Conservation (phyloP, 2,329 filamentous ascomycete genomes). For the Aspergillus hiratsukae region DNA sequence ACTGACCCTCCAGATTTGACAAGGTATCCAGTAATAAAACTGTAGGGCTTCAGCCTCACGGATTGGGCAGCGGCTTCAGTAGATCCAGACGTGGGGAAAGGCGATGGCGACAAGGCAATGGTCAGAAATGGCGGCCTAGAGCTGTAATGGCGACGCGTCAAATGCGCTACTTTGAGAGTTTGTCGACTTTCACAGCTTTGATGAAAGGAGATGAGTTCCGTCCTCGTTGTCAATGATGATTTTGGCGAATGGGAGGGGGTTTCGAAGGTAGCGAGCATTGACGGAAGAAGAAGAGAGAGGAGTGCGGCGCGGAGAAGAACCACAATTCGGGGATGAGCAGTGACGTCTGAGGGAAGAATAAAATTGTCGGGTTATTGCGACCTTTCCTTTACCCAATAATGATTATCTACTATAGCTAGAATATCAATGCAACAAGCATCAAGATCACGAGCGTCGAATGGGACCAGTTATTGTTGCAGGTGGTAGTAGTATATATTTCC, state of each 20-base stretch:
- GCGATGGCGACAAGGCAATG: conserved; percentile 2
- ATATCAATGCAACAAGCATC: neutral
- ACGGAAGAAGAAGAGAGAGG: neutral
- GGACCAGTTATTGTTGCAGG: neutral
- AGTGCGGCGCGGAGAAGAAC: neutral
- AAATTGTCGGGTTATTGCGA: neutral
- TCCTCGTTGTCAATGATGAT: neutral
- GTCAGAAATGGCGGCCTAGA: neutral
- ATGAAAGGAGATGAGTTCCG: neutral
- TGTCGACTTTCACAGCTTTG: neutral
- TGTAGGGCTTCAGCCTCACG: conserved; percentile 34
- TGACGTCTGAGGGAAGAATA: neutral
- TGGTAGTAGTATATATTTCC: neutral
- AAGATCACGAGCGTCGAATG: neutral
- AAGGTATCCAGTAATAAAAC: conserved; percentile 7
- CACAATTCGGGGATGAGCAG: neutral
- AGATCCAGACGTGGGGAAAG: conserved; percentile 8
- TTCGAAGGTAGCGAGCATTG: neutral
- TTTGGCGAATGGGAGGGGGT: neutral
- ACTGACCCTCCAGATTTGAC: conserved; percentile 18
- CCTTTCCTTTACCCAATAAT: neutral
- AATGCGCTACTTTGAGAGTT: neutral
- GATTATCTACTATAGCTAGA: neutral
- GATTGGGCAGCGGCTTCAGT: conserved; percentile 30
- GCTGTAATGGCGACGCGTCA: neutral